These are phyloP conservation scores for Solanum sejunctum DNA, from an alignment of 257 asterid genomes.

Conservation along the genomic window DNA sequence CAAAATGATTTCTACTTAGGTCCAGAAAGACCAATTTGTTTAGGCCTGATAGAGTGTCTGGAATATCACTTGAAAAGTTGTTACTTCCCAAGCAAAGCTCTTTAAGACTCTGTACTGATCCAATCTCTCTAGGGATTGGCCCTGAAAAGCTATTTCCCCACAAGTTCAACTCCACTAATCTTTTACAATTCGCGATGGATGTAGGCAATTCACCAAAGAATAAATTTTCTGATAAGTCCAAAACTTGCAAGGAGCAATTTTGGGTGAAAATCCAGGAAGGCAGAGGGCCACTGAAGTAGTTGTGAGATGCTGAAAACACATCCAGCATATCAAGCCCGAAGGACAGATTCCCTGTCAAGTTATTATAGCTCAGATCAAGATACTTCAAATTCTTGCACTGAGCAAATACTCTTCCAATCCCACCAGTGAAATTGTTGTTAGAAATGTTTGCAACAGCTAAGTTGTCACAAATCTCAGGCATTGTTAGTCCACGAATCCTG, in stretches of 20 bases:
- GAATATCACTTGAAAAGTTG: slow-evolving; percentile 63
- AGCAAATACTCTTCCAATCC: slow-evolving; percentile 26
- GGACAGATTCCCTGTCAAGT: slow-evolving; percentile 45
- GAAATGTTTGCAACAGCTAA: slow-evolving; percentile 56
- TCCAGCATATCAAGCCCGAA: slow-evolving; percentile 38
- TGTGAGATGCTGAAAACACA: slow-evolving; percentile 44
- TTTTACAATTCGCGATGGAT: slow-evolving; percentile 40
- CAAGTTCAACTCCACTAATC: slow-evolving; percentile 32
- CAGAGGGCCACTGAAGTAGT: slow-evolving; percentile 33
- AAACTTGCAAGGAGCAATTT: slow-evolving; percentile 35
- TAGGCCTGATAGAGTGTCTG: slow-evolving; percentile 34
- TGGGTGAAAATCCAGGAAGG: slow-evolving; percentile 28
- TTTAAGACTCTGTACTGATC: slow-evolving; percentile 31
- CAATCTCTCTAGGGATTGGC: slow-evolving; percentile 52
- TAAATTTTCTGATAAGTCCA: slow-evolving; percentile 59
- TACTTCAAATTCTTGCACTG: slow-evolving; percentile 40
- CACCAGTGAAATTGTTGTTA: slow-evolving; percentile 46
- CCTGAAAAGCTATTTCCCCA: slow-evolving; percentile 57
- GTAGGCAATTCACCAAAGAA: slow-evolving; percentile 51
- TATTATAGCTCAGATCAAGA: slow-evolving; percentile 67
- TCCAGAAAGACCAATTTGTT: slow-evolving; percentile 47
- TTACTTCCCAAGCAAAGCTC: slow-evolving; percentile 58
- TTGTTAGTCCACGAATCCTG: slow-evolving; percentile 29
- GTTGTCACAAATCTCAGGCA: slow-evolving; percentile 38
- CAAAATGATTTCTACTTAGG: slow-evolving; percentile 52